Evolutionary conservation across 352 stramenopile species (phyloP), one percentile per base, ranked within the genome.

Genomic region (Globisporangium perplexum): DNA sequence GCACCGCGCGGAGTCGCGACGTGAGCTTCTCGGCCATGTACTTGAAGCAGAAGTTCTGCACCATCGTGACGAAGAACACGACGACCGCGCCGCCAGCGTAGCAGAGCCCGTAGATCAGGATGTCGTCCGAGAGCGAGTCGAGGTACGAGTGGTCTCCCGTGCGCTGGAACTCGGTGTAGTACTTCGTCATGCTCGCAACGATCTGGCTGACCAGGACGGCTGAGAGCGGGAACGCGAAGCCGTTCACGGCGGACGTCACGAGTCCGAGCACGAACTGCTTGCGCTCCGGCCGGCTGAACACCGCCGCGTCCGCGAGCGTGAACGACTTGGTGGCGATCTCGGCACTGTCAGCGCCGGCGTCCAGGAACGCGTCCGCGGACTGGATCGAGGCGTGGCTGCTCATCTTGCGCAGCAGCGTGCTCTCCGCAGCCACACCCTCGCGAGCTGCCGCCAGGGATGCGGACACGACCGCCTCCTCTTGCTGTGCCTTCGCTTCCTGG

Each of bases 1-100:
- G 68, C 23, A 87, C 33, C 35, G 72, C 63, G 12, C 69, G 65
- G 44, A 83, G 62, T 0, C 69, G 59, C 1, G 72, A 81, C 41
- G 67, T 65, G 39, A 83, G 60, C n/a, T 77, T 77, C 44, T 85
- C 74, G n/a, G 64, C 62, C 30, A 74, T 74, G 28, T 73, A 66
- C 48, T 74, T 69, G 46, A 85, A 69, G 42, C 59, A 73, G 46
- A 67, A 78, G 5, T 69, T 60, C 56, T 81, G 72, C 0, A 74
- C 43, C 24, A 53, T 57, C 2, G 69, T 57, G 20, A 61, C 70
- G 4, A 65, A 44, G 18, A 77, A 50, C 15, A 83, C 30, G 10
- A 69, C 59, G 11, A 59, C 56, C 0, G 66, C 59, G 0, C 66
- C 72, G 23, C 57, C 63, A 20, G 72, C 50, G 50, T 71, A 65